Evolutionary conservation across 2,329 filamentous ascomycete species (phyloP), one percentile per base, ranked within the genome.

Genomic region (Penicillium sp.): DNA sequence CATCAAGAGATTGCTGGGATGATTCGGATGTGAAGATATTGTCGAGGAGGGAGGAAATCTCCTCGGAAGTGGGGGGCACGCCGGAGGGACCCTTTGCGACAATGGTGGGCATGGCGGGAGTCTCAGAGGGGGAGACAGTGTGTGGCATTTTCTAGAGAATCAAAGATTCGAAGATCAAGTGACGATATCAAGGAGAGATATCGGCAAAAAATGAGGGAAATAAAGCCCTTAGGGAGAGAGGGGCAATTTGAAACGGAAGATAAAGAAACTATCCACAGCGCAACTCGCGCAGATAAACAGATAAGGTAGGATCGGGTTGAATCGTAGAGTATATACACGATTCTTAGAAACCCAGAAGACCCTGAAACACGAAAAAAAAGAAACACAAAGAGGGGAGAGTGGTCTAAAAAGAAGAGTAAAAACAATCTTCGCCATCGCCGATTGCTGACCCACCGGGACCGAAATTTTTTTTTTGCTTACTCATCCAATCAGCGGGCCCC

Each of bases 1-100:
- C 84, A 68, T 88, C 85, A 42, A 91, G 82, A 16, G 88, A 88
- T 58, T 83, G 81, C 67, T 85, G 81, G 3, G 88, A 90, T 4
- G 85, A 85, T 68, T 85, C 79, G 37, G 88, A 84, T 44, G 80
- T 83, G 74, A 92, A 90, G 62, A 90, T 83, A 47, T 82, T 86
- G 65, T 84, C 78, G 64, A 91, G 70, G 41, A 91, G 75, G 53
- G 83, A 80, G 58, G 81, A 75, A 59, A 93, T 77, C 60, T 91
- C 89, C 61, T 86, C 84, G 66, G 84, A 76, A 31, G 85, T 82
- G 60, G 88, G 87, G 61, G 85, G 80, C 45, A 77, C 67, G 48
- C 68, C 63, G 44, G 69, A 72, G 41, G 77, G 69, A 46, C 75
- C 72, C 67, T 82, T 81, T 25, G 78, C 72, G 59, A 82, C 76